Conservation (phyloP, 805 yeast genomes). For the Metschnikowia kunwiensis region DNA sequence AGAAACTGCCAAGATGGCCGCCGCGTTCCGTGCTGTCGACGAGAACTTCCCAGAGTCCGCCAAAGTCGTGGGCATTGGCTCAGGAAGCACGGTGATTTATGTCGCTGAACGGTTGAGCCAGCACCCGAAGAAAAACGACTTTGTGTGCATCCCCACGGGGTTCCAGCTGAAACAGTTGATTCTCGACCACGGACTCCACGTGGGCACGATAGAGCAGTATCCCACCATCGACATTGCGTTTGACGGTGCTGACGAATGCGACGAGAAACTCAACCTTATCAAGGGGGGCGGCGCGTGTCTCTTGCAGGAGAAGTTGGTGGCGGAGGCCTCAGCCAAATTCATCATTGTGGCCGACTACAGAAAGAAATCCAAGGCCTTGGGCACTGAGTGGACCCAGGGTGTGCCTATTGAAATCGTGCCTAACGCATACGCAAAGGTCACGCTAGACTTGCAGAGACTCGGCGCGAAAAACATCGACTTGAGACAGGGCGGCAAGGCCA, state of each 20-base stretch:
- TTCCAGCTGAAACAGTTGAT: slow-evolving; percentile 90
- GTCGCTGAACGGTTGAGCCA: slow-evolving; percentile 93
- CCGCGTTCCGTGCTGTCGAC: slow-evolving; percentile 92
- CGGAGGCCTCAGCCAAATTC: slow-evolving; percentile 70
- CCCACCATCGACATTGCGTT: slow-evolving; percentile 87
- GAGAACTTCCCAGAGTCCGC: slow-evolving; percentile 70
- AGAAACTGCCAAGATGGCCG: slow-evolving; percentile 82
- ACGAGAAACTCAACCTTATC: slow-evolving; percentile 72
- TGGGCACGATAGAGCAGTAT: slow-evolving; percentile 81
- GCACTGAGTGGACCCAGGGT: slow-evolving; percentile 82
- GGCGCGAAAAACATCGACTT: slow-evolving; percentile 64
- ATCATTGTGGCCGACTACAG: slow-evolving; percentile 90
- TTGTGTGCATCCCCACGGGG: slow-evolving; percentile 92
- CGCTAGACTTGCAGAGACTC: slow-evolving; percentile 54
- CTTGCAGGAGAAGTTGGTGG: slow-evolving; percentile 93
- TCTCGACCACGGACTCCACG: slow-evolving; percentile 68
- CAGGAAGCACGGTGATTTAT: slow-evolving; percentile 96
- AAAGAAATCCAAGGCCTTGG: slow-evolving; percentile 72
- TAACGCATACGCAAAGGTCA: slow-evolving; percentile 74
- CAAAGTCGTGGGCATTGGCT: slow-evolving; percentile 86
- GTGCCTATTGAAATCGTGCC: slow-evolving; percentile 96
- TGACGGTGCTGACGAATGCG: slow-evolving; percentile 99
- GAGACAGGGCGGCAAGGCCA: slow-evolving; percentile 85
- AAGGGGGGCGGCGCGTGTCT: slow-evolving; percentile 99
- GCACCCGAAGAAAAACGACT: slow-evolving; percentile 46